These are phyloP conservation scores for Eucalyptus sp. DNA, from an alignment of 345 rosid genomes.

Conservation along the genomic window DNA sequence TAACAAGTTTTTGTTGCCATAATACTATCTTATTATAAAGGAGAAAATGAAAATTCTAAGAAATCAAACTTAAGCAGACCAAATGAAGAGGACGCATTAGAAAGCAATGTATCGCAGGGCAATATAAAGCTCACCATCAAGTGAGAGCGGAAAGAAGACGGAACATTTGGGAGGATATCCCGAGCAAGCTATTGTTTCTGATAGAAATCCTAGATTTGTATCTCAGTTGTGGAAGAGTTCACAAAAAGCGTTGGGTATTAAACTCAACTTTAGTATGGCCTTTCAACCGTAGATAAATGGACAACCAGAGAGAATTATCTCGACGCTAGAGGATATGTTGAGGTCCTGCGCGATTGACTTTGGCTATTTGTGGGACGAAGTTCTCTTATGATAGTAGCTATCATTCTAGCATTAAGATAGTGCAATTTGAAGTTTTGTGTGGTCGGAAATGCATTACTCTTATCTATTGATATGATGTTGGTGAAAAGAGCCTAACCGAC, in stretches of 20 bases:
- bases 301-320: neutral
- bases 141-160: neutral
- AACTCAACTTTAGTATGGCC: neutral
- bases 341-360: neutral
- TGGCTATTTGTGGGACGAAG: neutral
- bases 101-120: neutral
- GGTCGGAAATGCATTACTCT: neutral
- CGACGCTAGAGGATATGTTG: neutral
- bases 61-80: neutral
- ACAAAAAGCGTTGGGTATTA: neutral
- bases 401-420: neutral
- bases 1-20: neutral
- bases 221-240: neutral
- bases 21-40: neutral
- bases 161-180: slow-evolving; percentile 81
- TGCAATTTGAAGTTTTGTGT: neutral
- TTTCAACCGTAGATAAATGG: neutral
- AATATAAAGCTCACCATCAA: neutral
- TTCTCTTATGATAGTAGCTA: neutral
- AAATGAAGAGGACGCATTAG: neutral
- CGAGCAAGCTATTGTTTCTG: slow-evolving; percentile 41
- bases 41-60: neutral
- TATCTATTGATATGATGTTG: neutral
- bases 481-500: neutral
- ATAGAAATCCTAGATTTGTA: neutral